Evolutionary conservation across 176 grass and related monocot genomes (phyloP), one percentile per base, ranked within the genome.

Genomic region (Cocos nucifera): DNA sequence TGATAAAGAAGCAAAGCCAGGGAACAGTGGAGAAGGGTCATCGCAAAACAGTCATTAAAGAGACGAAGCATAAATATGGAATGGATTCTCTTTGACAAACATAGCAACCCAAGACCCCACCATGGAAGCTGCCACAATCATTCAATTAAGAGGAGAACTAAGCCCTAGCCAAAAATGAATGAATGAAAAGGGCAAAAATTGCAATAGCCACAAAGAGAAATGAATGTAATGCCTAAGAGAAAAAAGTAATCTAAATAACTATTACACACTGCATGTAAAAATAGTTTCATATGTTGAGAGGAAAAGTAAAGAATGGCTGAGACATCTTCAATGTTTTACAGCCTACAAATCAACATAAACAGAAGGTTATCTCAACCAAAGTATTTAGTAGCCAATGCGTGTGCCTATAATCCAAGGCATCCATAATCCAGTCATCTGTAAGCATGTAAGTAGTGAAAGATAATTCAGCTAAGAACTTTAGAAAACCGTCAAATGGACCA

Each of bases 81-180:
- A 68, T 97, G 93, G 58, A 88, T 25, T 28, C 93, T 78, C 81
- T 85, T 97, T 73, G 93, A 97, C 64, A 97, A 88, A 71, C 84
- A 91, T 75, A 97, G 93, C 65, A 97, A 85, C 54, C 69, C 73
- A 74, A 97, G 70, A 80, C 75, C 87, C 93, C 93, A 97, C 87
- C 81, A 86, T 75, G 93, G 93, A 79, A 97, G 77, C 93, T 97
- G 81, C 51, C 21, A 55, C 55, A 64, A 64, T 60, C 19, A 71
- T 78, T 24, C 19, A 57, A 80, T 22, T 77, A 44, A 14, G 8
- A 57, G 35, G 12, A 17, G 35, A 24, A 27, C 27, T 19, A 19
- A 62, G 49, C 19, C 27, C 17, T 29, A 4, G 17, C 24, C 15
- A 50, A 59, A 59, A 27, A 3, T 16, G 17, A 59, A 27, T 17